A percentile compares a stretch with the other conserved stretches of the same genome.
phyloP scores from a whole-genome alignment of 2,329 filamentous ascomycete genomes.

The Fusarium incarnatum region DNA sequence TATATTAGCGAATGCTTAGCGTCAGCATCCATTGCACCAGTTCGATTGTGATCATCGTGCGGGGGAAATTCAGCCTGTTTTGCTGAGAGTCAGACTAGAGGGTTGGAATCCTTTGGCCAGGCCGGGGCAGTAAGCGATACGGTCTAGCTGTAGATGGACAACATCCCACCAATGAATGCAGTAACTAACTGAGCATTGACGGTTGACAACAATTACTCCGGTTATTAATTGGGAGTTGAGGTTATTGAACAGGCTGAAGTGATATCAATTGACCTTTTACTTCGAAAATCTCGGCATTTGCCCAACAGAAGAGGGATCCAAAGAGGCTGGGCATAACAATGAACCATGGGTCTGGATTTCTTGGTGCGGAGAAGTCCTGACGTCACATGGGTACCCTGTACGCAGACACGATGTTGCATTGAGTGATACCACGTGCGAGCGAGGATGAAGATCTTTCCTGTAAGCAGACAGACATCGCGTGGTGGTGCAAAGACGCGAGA shows the following conservation, averaged over 20 bases:
- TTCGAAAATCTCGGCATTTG: background rate
- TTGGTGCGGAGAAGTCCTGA: conserved; percentile 19
- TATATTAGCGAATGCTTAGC: conserved; percentile 24
- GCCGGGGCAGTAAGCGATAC: conserved; percentile 17
- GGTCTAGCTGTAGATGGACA: background rate
- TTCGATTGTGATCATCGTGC: conserved; percentile 38
- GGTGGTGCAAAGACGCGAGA: background rate
- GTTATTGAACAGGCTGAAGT: background rate
- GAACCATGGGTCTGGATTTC: background rate
- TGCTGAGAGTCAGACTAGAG: background rate
- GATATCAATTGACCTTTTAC: background rate
- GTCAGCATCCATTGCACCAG: conserved; percentile 14
- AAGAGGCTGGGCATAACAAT: conserved; percentile 16
- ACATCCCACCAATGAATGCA: conserved; percentile 14
- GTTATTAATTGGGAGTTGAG: background rate
- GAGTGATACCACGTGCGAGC: conserved; percentile 3
- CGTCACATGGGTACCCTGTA: conserved; percentile 19
- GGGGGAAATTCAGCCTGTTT: conserved; percentile 32
- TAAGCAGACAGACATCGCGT: background rate
- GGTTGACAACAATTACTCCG: background rate
- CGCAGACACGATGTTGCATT: conserved; percentile 4
- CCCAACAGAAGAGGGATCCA: background rate
- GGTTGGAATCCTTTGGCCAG: conserved; percentile 18
- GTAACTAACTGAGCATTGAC: background rate
- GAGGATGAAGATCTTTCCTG: background rate